A percentile compares a stretch with the other conserved stretches of the same genome.
phyloP scores from a whole-genome alignment of 1,284 basidiomycete genomes.

The Cryptococcus amylolentus region DNA sequence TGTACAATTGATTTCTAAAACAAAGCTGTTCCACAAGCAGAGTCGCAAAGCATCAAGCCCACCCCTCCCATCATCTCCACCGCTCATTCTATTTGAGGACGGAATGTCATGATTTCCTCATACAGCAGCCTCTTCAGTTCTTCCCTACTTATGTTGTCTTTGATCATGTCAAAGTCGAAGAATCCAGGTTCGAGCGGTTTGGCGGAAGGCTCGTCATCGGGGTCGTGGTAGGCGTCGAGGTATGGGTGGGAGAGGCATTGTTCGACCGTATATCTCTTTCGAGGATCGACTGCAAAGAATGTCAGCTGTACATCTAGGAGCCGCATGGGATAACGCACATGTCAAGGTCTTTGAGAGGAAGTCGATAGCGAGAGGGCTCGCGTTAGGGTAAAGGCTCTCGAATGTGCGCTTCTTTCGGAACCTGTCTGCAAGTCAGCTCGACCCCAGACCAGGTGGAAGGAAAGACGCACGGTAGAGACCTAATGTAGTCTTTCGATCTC shows the following conservation, averaged over 20 bases:
- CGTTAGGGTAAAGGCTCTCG: slow-evolving; percentile 76
- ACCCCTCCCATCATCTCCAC: too few species aligned
- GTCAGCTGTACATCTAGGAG: neutral
- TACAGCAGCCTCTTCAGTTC: slow-evolving; percentile 64
- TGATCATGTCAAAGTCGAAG: slow-evolving; percentile 92
- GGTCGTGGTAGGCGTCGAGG: slow-evolving; percentile 81
- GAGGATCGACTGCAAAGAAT: slow-evolving; percentile 69
- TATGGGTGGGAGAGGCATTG: slow-evolving; percentile 87
- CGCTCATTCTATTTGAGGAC: neutral
- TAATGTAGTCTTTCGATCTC: slow-evolving; percentile 83
- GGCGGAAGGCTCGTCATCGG: slow-evolving; percentile 87
- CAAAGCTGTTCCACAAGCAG: too few species aligned
- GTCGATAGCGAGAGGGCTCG: slow-evolving; percentile 78
- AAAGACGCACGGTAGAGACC: slow-evolving; percentile 61
- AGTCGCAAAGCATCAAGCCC: too few species aligned
- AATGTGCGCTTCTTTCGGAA: slow-evolving; percentile 81
- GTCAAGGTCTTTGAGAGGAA: slow-evolving; percentile 88
- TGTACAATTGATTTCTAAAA: too few species aligned
- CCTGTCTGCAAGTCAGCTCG: slow-evolving; percentile 3
- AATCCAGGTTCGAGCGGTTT: slow-evolving; percentile 85
- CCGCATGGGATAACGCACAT: slow-evolving; percentile 43
- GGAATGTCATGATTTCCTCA: slow-evolving; percentile 73
- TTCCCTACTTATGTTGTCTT: slow-evolving; percentile 85
- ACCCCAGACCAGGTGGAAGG: neutral
- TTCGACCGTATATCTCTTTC: slow-evolving; percentile 87